Conservation (phyloP, 345 rosid genomes). For the Angophora floribunda region DNA sequence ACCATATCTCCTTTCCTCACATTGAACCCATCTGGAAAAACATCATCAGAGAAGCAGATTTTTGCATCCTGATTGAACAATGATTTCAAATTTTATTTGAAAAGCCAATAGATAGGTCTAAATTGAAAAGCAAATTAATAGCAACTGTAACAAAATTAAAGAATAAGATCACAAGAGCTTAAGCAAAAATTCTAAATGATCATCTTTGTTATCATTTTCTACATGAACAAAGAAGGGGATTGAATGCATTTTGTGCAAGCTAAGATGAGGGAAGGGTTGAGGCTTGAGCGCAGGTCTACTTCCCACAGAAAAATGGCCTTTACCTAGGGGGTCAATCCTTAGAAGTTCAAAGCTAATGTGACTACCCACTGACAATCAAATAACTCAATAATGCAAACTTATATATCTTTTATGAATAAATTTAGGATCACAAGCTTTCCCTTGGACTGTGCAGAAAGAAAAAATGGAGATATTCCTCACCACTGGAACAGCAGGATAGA, state of each 20-base stretch:
- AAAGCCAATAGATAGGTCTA: neutral
- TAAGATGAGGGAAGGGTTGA: neutral
- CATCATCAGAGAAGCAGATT: constrained; percentile 47
- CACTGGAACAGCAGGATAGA: constrained; percentile 57
- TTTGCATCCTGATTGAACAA: constrained; percentile 35
- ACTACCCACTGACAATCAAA: neutral
- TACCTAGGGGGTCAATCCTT: neutral
- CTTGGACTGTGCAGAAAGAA: neutral
- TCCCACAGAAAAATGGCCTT: neutral
- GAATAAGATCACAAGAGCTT: neutral
- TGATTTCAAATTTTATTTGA: neutral
- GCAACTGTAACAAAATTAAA: neutral
- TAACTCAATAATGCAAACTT: neutral
- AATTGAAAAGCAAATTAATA: neutral
- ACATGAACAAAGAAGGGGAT: neutral
- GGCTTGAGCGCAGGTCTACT: neutral
- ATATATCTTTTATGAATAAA: neutral
- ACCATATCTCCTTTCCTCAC: constrained; percentile 49
- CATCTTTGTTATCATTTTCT: neutral
- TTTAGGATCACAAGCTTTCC: neutral
- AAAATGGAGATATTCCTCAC: constrained; percentile 9
- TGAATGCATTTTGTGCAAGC: neutral
- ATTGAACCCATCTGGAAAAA: constrained; percentile 44
- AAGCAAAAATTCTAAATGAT: neutral
- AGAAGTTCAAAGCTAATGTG: neutral